phyloP scores from a whole-genome alignment of 768 basidiomycete species.

The Suillus hirtellus region DNA sequence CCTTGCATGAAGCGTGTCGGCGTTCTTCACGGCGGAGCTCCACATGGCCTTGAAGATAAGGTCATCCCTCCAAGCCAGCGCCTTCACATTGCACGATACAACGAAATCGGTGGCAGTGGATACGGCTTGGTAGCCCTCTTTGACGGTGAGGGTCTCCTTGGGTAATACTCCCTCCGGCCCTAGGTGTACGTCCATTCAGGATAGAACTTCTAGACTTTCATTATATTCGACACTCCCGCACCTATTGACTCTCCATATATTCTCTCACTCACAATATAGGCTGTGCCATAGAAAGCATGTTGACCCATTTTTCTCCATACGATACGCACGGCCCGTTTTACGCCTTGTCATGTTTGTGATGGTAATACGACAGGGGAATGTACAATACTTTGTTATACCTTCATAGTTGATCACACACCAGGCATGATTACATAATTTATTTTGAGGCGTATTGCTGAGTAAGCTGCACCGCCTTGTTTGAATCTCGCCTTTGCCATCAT shows the following conservation, averaged over 20 bases:
- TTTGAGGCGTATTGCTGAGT: too few relatives aligned
- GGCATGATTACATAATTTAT: too few relatives aligned
- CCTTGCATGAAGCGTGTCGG: slow-evolving; percentile 58
- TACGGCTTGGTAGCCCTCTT: slow-evolving; percentile 57
- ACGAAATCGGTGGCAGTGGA: slow-evolving; percentile 49
- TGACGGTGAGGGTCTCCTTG: slow-evolving; percentile 55
- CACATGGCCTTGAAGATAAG: slow-evolving; percentile 60
- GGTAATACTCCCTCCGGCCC: slow-evolving; percentile 22
- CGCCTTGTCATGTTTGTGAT: slow-evolving; percentile 15
- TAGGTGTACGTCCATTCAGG: background rate
- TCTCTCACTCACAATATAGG: slow-evolving; percentile 11
- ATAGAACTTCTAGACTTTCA: background rate
- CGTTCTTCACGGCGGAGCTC: slow-evolving; percentile 50
- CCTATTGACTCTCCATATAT: slow-evolving; percentile 9
- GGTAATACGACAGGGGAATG: slow-evolving; percentile 6
- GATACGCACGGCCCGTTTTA: slow-evolving; percentile 18
- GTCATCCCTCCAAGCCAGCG: slow-evolving; percentile 72
- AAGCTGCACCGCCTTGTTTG: too few relatives aligned
- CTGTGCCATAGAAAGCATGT: slow-evolving; percentile 6
- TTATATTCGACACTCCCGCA: background rate
- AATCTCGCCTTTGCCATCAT: too few relatives aligned
- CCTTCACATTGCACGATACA: slow-evolving; percentile 67
- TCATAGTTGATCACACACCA: too few relatives aligned
- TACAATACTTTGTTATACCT: background rate
- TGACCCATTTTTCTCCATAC: slow-evolving; percentile 7